Evolutionary conservation across 805 yeast species (phyloP).

Genomic region (Starmerella vaccinii): DNA sequence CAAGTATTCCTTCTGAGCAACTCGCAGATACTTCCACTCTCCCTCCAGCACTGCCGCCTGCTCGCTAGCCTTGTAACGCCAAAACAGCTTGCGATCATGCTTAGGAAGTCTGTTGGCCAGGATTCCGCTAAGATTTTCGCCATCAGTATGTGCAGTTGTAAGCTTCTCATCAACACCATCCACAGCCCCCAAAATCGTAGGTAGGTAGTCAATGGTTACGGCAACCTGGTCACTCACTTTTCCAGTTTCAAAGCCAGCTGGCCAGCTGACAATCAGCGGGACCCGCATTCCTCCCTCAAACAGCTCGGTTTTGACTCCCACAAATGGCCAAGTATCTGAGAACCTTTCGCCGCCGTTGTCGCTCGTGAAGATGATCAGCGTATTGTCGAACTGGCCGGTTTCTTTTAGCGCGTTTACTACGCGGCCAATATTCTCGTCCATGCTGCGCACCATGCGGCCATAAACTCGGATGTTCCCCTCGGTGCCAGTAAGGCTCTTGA

Average conservation of each 20-base stretch:
- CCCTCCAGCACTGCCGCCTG: conserved; percentile 23
- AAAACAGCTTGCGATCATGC: conserved; percentile 20
- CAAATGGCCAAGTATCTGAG: conserved; percentile 45
- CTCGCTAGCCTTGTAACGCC: conserved; percentile 22
- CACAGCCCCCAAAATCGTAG: conserved; percentile 40
- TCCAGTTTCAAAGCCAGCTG: conserved; percentile 26
- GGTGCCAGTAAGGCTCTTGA: conserved; percentile 39
- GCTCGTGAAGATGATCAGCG: conserved; percentile 47
- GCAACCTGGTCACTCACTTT: conserved; percentile 35
- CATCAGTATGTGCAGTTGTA: conserved; percentile 37
- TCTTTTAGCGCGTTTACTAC: conserved; percentile 37
- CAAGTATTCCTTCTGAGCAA: conserved; percentile 21
- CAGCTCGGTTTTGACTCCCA: conserved; percentile 46
- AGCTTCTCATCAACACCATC: conserved; percentile 37
- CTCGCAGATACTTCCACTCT: conserved; percentile 21
- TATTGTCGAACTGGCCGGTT: conserved; percentile 42
- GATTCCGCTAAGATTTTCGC: conserved; percentile 32
- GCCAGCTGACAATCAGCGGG: conserved; percentile 43
- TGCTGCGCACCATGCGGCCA: conserved; percentile 52
- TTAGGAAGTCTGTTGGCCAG: conserved; percentile 29
- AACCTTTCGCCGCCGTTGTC: conserved; percentile 60
- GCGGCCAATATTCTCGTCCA: conserved; percentile 45
- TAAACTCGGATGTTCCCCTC: conserved; percentile 46
- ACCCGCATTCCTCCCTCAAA: conserved; percentile 53
- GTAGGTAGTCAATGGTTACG: conserved; percentile 52